Evolutionary conservation across 371 early-diverging fungal species (phyloP).

Genomic region (Capillidium heterosporum): DNA sequence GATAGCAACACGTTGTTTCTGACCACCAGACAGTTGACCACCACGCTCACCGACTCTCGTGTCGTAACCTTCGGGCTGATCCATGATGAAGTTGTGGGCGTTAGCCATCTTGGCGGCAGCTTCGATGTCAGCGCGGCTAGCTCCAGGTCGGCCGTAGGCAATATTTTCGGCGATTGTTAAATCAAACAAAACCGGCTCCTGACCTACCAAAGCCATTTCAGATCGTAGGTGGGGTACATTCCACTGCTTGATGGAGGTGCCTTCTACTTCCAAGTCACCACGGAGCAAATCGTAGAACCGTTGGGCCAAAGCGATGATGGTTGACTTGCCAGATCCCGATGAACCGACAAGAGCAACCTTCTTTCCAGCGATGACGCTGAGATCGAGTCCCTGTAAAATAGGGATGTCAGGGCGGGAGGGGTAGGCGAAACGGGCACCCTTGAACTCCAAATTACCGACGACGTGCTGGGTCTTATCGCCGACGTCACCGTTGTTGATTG

Average conservation of each 20-base stretch:
- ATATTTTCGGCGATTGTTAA: constrained; percentile 76
- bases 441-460: constrained; percentile 38
- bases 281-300: constrained; percentile 46
- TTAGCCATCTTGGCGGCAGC: constrained; percentile 43
- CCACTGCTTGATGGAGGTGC: constrained; percentile 38
- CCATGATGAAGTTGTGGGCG: constrained; percentile 53
- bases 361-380: constrained; percentile 46
- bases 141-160: constrained; percentile 24
- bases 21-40: constrained; percentile 45
- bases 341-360: constrained; percentile 15
- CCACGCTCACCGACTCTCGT: constrained; percentile 63
- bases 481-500: constrained; percentile 20
- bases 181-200: constrained; percentile 79
- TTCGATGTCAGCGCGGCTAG: constrained; percentile 33
- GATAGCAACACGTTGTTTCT: constrained; percentile 50
- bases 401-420: constrained; percentile 41
- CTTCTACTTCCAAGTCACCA: constrained; percentile 48
- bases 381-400: constrained; percentile 36
- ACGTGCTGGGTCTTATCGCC: constrained; percentile 20
- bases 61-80: constrained; percentile 51
- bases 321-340: constrained; percentile 51
- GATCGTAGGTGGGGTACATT: constrained; percentile 37
- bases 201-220: constrained; percentile 65
- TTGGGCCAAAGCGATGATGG: constrained; percentile 38
- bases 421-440: constrained; percentile 45